Conservation (phyloP, 768 basidiomycete genomes). For the Macrocybe gigantea region DNA sequence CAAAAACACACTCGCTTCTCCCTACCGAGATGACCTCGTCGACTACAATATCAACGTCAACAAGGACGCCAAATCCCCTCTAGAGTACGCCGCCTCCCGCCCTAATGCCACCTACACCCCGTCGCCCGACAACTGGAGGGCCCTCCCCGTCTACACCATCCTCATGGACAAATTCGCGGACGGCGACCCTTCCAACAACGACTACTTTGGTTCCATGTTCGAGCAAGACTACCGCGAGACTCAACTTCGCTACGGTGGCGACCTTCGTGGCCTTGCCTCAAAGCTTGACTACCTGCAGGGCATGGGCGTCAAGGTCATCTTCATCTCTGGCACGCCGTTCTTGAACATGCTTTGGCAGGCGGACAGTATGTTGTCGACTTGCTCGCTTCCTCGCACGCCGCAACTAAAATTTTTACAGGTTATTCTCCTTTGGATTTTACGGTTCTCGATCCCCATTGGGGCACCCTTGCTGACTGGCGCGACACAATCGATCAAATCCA, state of each 20-base stretch:
- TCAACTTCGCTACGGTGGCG: constrained; percentile 85
- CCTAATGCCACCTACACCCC: constrained; percentile 64
- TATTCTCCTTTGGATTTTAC: constrained; percentile 92
- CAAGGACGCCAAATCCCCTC: constrained; percentile 57
- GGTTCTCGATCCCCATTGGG: constrained; percentile 91
- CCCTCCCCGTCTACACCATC: constrained; percentile 72
- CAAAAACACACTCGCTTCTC: constrained; percentile 44
- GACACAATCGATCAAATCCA: constrained; percentile 73
- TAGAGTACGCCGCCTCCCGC: constrained; percentile 61
- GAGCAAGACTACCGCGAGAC: constrained; percentile 88
- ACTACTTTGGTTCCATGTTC: constrained; percentile 74
- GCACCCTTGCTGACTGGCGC: constrained; percentile 76
- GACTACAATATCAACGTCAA: constrained; percentile 80
- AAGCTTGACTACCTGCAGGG: constrained; percentile 85
- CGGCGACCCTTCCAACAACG: constrained; percentile 88
- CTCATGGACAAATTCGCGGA: constrained; percentile 94
- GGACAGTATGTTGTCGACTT: constrained; percentile 61
- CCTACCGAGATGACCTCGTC: constrained; percentile 59
- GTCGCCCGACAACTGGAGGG: constrained; percentile 84
- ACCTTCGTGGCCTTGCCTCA: constrained; percentile 69
- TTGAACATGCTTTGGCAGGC: constrained; percentile 97
- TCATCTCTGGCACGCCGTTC: constrained; percentile 90
- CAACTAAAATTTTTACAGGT: constrained; percentile 38
- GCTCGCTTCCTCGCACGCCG: constrained; percentile 2
- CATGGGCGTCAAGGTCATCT: constrained; percentile 82